Evolutionary conservation across 345 rosid species (phyloP).

Genomic region (Rhodomyrtus tomentosa): DNA sequence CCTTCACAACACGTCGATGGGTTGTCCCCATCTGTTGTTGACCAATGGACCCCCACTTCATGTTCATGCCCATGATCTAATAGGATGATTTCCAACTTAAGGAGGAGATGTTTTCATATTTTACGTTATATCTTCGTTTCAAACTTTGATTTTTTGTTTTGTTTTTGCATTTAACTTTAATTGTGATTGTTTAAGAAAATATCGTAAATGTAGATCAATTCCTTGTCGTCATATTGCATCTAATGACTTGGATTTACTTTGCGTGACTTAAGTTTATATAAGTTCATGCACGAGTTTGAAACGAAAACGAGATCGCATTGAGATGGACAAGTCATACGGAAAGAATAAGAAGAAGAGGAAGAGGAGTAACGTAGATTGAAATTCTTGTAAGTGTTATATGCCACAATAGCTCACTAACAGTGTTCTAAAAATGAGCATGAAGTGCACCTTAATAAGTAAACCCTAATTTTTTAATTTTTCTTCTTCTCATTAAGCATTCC

Average conservation of each 20-base stretch:
- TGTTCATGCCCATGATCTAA: background rate
- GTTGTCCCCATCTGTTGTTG: background rate
- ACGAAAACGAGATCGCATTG: fast-evolving
- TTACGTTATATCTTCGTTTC: too few species aligned
- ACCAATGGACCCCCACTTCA: background rate
- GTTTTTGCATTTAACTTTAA: background rate
- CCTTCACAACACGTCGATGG: background rate
- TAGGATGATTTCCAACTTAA: background rate
- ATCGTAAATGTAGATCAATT: background rate
- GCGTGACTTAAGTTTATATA: background rate
- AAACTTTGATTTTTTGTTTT: background rate
- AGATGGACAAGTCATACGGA: background rate
- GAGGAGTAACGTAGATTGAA: background rate
- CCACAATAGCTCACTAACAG: background rate
- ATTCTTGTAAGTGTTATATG: background rate
- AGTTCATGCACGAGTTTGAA: background rate
- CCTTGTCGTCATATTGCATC: background rate
- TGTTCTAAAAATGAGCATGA: background rate
- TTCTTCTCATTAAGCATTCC: background rate
- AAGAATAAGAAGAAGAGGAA: background rate
- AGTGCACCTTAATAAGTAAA: background rate
- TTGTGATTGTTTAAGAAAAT: background rate
- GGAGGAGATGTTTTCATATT: background rate
- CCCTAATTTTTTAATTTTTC: background rate
- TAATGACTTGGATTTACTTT: background rate